phyloP scores from a whole-genome alignment of 1,284 basidiomycete species.

The Sutorius eximius region DNA sequence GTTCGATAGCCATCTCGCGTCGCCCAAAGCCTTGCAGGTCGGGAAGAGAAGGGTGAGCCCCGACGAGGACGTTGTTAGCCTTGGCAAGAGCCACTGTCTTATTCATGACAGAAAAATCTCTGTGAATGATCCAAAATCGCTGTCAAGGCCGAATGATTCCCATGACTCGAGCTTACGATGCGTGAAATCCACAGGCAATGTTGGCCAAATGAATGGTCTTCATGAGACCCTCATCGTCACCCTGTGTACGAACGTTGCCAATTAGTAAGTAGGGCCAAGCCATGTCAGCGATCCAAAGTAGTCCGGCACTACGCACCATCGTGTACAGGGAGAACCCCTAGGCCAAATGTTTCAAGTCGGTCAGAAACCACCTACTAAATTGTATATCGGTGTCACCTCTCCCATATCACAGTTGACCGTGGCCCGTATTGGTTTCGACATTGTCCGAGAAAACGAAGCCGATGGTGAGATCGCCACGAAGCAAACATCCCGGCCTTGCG shows the following conservation, averaged over 20 bases:
- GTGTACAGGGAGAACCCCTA: constrained; percentile 56
- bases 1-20: constrained; percentile 59
- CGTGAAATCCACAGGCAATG: constrained; percentile 65
- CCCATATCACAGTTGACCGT: constrained; percentile 66
- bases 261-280: not conserved
- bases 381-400: constrained; percentile 41
- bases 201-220: constrained; percentile 64
- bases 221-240: constrained; percentile 61
- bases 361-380: not conserved
- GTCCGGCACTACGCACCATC: constrained; percentile 39
- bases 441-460: constrained; percentile 2
- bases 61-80: constrained; percentile 49
- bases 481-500: not conserved
- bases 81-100: constrained; percentile 57
- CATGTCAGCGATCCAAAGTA: not conserved
- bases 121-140: constrained; percentile 19
- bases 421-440: constrained; percentile 38
- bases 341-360: constrained; percentile 1
- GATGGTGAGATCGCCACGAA: not conserved
- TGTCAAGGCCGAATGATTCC: not conserved
- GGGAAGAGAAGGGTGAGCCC: constrained; percentile 63
- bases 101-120: constrained; percentile 64
- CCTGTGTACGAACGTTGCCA: constrained; percentile 35
- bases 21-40: constrained; percentile 65
- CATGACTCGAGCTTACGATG: constrained; percentile 42